A percentile compares a stretch with the other conserved stretches of the same genome.
Conservation (phyloP, 805 yeast genomes). For the Barnettozyma siamensis region DNA sequence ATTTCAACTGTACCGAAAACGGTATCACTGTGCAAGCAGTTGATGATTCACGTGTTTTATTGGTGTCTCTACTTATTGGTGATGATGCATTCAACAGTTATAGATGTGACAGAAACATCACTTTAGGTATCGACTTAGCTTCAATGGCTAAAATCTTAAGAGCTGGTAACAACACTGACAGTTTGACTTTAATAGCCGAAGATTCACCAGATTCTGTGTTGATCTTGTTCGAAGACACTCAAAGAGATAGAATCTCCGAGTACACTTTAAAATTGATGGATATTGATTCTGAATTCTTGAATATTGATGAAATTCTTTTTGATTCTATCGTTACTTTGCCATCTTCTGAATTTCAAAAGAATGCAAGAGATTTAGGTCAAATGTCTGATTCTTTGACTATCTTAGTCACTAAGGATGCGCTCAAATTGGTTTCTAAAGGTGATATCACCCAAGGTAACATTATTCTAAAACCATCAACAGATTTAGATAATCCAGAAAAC, state of each 20-base stretch:
- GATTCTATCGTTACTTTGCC: conserved; percentile 87
- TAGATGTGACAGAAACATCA: conserved; percentile 91
- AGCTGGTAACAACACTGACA: conserved; percentile 88
- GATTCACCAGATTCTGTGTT: conserved; percentile 76
- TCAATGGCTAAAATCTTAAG: conserved; percentile 84
- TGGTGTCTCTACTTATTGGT: conserved; percentile 84
- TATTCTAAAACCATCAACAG: conserved; percentile 75
- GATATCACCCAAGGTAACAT: conserved; percentile 86
- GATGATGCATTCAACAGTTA: conserved; percentile 84
- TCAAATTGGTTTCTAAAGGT: conserved; percentile 86
- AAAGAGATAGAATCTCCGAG: conserved; percentile 88
- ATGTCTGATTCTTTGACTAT: conserved; percentile 84
- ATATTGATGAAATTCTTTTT: conserved; percentile 90
- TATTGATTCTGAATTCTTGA: conserved; percentile 89
- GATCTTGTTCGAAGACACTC: conserved; percentile 84
- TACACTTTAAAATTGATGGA: conserved; percentile 91
- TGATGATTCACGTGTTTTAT: conserved; percentile 91
- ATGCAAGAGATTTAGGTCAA: conserved; percentile 80
- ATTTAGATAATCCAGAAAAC: conserved; percentile 75
- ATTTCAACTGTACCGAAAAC: conserved; percentile 92
- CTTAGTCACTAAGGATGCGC: conserved; percentile 85
- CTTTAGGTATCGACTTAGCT: conserved; percentile 85
- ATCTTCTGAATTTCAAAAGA: conserved; percentile 79
- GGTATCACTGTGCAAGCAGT: conserved; percentile 97
- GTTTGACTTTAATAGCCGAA: conserved; percentile 83